phyloP scores from a whole-genome alignment of 768 basidiomycete species.

The Lyophyllum atratum region DNA sequence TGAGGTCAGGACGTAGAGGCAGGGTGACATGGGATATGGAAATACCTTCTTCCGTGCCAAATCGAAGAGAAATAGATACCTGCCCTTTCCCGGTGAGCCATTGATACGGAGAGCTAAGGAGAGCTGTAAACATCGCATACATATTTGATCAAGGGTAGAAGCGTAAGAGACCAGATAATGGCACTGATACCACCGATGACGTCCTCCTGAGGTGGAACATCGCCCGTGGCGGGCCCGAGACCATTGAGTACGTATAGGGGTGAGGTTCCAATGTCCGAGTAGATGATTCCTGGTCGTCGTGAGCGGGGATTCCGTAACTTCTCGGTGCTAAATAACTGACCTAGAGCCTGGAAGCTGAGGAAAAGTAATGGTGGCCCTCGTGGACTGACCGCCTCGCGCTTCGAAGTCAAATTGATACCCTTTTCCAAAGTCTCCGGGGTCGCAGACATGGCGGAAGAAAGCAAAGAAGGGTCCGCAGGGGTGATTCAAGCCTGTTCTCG shows the following conservation, averaged over 20 bases:
- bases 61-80: slow-evolving; percentile 46
- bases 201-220: slow-evolving; percentile 56
- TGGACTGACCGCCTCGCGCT: slow-evolving; percentile 7
- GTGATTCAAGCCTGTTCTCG: slow-evolving; percentile 23
- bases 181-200: slow-evolving; percentile 64
- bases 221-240: slow-evolving; percentile 55
- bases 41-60: slow-evolving; percentile 53
- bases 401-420: slow-evolving; percentile 19
- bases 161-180: slow-evolving; percentile 64
- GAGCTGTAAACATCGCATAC: slow-evolving; percentile 29
- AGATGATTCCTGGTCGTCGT: slow-evolving; percentile 42
- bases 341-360: slow-evolving; percentile 10
- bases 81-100: slow-evolving; percentile 9
- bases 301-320: not conserved
- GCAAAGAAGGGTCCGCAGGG: not conserved
- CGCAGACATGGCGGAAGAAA: not conserved
- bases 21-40: not conserved
- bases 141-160: slow-evolving; percentile 67
- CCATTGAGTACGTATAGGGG: slow-evolving; percentile 69
- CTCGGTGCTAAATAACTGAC: not conserved
- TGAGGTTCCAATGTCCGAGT: slow-evolving; percentile 57
- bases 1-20: slow-evolving; percentile 2
- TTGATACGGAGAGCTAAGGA: no score
- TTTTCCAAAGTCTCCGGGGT: slow-evolving; percentile 28
- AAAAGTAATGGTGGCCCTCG: slow-evolving; percentile 11